Conservation (phyloP, 352 stramenopile genomes). For the Phytophthora syringae region DNA sequence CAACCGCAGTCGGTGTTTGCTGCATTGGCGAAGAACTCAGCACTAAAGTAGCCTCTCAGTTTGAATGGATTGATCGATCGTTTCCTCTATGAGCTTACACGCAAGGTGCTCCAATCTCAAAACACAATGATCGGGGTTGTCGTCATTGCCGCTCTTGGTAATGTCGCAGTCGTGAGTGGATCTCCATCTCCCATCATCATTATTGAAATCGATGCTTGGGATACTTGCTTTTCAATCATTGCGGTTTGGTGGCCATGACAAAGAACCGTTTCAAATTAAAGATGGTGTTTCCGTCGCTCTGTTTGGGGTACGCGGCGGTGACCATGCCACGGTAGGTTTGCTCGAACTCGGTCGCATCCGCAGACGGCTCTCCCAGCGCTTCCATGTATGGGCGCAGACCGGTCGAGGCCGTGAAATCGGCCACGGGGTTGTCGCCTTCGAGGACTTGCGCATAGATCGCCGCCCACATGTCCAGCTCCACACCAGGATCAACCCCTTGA, state of each 20-base stretch:
- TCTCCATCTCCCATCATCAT: too few relatives aligned
- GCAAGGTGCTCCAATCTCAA: too few relatives aligned
- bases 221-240: too few relatives aligned
- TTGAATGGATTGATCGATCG: too few relatives aligned
- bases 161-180: too few relatives aligned
- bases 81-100: too few relatives aligned
- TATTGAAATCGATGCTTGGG: too few relatives aligned
- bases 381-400: constrained; percentile 64
- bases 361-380: constrained; percentile 40
- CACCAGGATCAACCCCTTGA: constrained; percentile 25
- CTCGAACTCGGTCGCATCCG: constrained; percentile 40
- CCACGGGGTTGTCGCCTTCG: constrained; percentile 60
- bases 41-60: too few relatives aligned
- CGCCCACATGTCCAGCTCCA: constrained; percentile 62
- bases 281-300: constrained; percentile 55
- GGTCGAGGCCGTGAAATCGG: constrained; percentile 70
- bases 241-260: constrained; percentile 2
- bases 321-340: constrained; percentile 65
- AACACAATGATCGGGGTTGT: too few relatives aligned
- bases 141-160: too few relatives aligned
- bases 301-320: constrained; percentile 54
- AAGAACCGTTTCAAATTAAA: constrained; percentile 79
- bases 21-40: too few relatives aligned
- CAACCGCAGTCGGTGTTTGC: too few relatives aligned
- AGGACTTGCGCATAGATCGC: constrained; percentile 66